Evolutionary conservation across 2,329 filamentous ascomycete genomes (phyloP), one percentile per base, ranked within the genome.

Genomic region (Leptographium procerum): DNA sequence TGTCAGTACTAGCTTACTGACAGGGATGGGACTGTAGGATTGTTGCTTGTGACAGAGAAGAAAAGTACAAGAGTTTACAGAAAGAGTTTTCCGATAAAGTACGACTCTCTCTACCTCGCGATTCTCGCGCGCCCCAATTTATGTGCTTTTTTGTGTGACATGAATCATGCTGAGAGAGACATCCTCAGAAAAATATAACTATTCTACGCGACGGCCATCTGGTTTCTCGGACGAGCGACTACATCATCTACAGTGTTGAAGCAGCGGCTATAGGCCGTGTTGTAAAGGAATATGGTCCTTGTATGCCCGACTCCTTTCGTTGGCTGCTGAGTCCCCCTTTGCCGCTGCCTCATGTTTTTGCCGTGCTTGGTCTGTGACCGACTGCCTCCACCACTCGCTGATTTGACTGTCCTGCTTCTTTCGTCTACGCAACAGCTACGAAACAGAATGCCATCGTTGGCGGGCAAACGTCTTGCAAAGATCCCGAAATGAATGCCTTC

Each of bases 191-290:
- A 70, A 85, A 85, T 77, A 79, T 99, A 78, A 85, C 88, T 73
- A 94, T 99, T 68, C 85, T 92, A 71, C 86, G 84, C 71, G 96
- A 96, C 82, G 95, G 95, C 67, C 91, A 97, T 76, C 82, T 92
- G 71, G 94, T 99, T 67, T 96, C 94, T 66, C 86, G 94, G 75
- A 85, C 86, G 73, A 96, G 91, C 85, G 92, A 97, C 80, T 97
- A 91, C 73, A 96, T 96, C 75, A 91, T 99, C 70, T 99, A 99
- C 81, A 95, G 88, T 73, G 94, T 99, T 72, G 92, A 97, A 74
- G 94, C 94, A 8, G 90, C 91, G 66, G 83, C 86, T 64, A 95
- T 99, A 72, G 88, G 90, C 70, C 82, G 81, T 65, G 89, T 96
- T 66, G 94, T 96, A 67, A 87, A 86, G 62, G 79, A 87, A 67